Percentiles rank a stretch among this genome's conserved stretches.
Evolutionary conservation across 2,329 filamentous ascomycete species (phyloP).

Genomic region (Ophiostoma pallidulum): DNA sequence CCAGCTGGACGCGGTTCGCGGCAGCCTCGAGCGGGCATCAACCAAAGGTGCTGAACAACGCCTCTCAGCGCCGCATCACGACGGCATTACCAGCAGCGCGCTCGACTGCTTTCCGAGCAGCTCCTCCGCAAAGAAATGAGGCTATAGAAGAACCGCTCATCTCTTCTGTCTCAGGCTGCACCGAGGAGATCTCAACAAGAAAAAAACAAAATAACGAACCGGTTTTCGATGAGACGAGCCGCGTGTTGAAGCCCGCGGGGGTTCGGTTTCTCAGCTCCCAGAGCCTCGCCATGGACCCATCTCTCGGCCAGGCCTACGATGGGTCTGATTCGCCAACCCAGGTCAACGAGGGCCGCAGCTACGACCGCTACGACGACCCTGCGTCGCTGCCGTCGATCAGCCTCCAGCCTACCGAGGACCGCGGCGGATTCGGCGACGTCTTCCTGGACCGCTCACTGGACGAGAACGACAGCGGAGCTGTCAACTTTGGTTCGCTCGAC

Average conservation of each 20-base stretch:
- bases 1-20: background rate
- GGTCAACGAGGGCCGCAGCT: constrained; percentile 47
- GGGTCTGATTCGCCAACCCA: constrained; percentile 47
- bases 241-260: background rate
- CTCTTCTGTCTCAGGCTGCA: no score
- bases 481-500: constrained; percentile 34
- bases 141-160: no score
- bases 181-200: no score
- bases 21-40: constrained; percentile 2
- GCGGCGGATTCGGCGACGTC: constrained; percentile 14
- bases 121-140: background rate
- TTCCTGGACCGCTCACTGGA: constrained; percentile 25
- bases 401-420: constrained; percentile 10
- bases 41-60: background rate
- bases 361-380: constrained; percentile 32
- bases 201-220: background rate
- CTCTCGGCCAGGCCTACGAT: constrained; percentile 1
- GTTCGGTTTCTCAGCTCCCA: background rate
- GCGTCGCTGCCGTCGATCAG: constrained; percentile 10
- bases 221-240: background rate
- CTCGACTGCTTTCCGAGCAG: background rate
- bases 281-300: constrained; percentile 7
- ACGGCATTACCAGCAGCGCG: background rate
- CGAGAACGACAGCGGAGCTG: constrained; percentile 41
- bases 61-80: no score